phyloP scores from a whole-genome alignment of 805 yeast species.

The Hagleromyces aurorensis region DNA sequence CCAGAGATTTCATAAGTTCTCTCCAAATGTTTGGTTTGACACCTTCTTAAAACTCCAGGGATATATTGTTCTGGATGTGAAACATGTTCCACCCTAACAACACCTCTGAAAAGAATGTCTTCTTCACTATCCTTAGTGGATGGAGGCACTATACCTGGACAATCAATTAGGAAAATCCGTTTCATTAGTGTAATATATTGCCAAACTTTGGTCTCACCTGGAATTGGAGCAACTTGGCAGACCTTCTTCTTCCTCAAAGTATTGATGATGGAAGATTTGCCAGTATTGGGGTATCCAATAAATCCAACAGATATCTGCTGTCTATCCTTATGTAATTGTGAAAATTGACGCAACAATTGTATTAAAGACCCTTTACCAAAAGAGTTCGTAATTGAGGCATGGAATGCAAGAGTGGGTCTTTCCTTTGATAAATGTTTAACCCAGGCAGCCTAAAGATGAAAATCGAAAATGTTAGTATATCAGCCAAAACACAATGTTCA shows the following conservation, averaged over 20 bases:
- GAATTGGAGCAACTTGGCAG: slow-evolving; percentile 95
- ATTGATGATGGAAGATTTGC: slow-evolving; percentile 92
- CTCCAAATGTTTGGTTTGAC: slow-evolving; percentile 84
- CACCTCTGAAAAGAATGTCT: slow-evolving; percentile 91
- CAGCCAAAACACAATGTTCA: slow-evolving; percentile 1
- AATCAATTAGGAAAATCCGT: slow-evolving; percentile 88
- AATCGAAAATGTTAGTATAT: slow-evolving; percentile 7
- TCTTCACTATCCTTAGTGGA: slow-evolving; percentile 81
- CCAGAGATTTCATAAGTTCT: slow-evolving; percentile 93
- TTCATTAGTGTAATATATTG: slow-evolving; percentile 97
- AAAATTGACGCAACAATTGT: slow-evolving; percentile 87
- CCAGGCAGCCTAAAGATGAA: slow-evolving; percentile 82
- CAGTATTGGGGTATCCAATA: slow-evolving; percentile 97
- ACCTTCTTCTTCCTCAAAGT: slow-evolving; percentile 92
- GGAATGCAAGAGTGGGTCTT: slow-evolving; percentile 94
- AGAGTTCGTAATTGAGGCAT: slow-evolving; percentile 94
- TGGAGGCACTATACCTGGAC: slow-evolving; percentile 99
- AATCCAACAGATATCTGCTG: slow-evolving; percentile 95
- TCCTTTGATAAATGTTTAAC: slow-evolving; percentile 87
- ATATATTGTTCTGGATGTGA: slow-evolving; percentile 92
- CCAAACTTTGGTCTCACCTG: slow-evolving; percentile 99
- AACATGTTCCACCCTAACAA: slow-evolving; percentile 97
- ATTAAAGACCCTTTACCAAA: slow-evolving; percentile 96
- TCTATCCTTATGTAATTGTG: slow-evolving; percentile 83
- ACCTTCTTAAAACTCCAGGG: slow-evolving; percentile 74